A percentile compares a stretch with the other conserved stretches of the same genome.
phyloP scores from a whole-genome alignment of 805 yeast genomes.

The Lachancea thermotolerans region DNA sequence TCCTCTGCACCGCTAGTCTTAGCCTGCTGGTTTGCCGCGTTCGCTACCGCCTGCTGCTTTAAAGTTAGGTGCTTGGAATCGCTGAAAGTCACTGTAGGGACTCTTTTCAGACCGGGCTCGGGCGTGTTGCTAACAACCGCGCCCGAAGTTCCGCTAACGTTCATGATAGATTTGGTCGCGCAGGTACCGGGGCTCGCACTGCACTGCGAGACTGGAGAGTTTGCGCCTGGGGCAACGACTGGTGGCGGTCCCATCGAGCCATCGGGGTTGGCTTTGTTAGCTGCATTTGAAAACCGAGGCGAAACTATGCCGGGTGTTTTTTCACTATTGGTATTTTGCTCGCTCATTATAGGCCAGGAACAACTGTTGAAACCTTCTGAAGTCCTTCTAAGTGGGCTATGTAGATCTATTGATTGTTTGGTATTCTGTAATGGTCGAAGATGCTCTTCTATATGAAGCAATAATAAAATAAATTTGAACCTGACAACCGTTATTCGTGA shows the following conservation, averaged over 20 bases:
- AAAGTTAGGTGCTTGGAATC: constrained; percentile 18
- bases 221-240: constrained; percentile 5
- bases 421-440: not conserved
- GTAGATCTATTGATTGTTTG: too few relatives aligned
- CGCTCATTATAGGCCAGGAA: constrained; percentile 2
- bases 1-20: constrained; percentile 5
- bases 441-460: not conserved
- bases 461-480: not conserved
- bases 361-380: not conserved
- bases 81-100: constrained; percentile 29
- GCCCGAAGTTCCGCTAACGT: constrained; percentile 29
- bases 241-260: constrained; percentile 11
- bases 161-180: constrained; percentile 30
- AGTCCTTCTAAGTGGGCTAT: not conserved
- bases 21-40: constrained; percentile 8
- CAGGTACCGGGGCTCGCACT: constrained; percentile 22
- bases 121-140: constrained; percentile 31
- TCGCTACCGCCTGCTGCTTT: constrained; percentile 13
- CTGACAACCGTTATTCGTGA: not conserved
- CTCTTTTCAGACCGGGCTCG: constrained; percentile 28
- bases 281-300: constrained; percentile 15
- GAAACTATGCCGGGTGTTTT: constrained; percentile 15
- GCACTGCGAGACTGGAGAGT: constrained; percentile 13
- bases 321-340: constrained; percentile 9
- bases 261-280: constrained; percentile 18